Evolutionary conservation across 140 eudicot genomes (phyloP), one percentile per base, ranked within the genome.

Genomic region (Ambrosia hybrid): DNA sequence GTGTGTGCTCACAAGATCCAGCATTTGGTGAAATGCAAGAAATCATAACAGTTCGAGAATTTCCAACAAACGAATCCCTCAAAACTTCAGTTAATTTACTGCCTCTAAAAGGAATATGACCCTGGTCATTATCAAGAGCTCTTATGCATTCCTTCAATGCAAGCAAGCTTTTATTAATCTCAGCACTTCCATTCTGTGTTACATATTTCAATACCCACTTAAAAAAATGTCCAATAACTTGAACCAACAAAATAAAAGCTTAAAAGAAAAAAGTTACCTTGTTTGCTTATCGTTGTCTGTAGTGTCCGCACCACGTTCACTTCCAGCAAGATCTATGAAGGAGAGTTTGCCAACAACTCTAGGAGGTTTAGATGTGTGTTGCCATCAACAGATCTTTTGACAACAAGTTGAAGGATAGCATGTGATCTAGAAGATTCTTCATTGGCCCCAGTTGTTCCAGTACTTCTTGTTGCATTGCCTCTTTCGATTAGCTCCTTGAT

Each of bases 231-330:
- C 53, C 30, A 21, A 21, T 56, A 51, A 33, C 39, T 16, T 55
- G 46, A 61, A 63, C 8, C 53, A 48, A 48, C n/a, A 48, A 41
- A 1, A 63, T 39, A 63, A 38, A 13, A 63, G 5, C 5, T 14
- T 6, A 37, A 63, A n/a, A 38, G 12, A 63, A 37, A 12, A 61
- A 63, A 7, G 21, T 57, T 83, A 88, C 99, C 97, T 88, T 5
- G 99, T 94, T 74, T 94, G 99, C 79, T 86, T 94, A 80, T 94
- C 99, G 78, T 94, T 94, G 65, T 94, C 99, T 5, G 99, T 94
- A 2, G 99, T 94, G 64, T 94, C 99, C 14, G 99, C 99, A 79
- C 99, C 99, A n/a, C 99, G 97, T 80, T 94, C 99, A 70, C 99
- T 94, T 70, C 99, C 99, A 43, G 99, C 99, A 76, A 94, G 99